Evolutionary conservation across 1,139 yeast genomes (phyloP), one percentile per base, ranked within the genome.

Genomic region (Suhomyces anneliseae): DNA sequence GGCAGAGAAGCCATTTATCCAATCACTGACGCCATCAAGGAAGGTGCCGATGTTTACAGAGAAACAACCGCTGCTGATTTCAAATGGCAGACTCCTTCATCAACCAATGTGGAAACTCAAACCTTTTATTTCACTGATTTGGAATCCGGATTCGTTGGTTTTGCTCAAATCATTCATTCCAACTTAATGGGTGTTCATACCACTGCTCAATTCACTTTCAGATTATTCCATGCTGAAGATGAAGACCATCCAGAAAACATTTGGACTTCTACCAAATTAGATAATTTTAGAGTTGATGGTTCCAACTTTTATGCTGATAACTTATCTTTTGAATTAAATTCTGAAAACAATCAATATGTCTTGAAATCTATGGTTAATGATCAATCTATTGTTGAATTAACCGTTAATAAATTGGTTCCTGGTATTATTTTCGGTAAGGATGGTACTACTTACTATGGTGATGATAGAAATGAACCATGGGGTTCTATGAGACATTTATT

Each of bases 401-500:
- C 65, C 36, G 68, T 92, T 59, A 76, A 74, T 35, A 78, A 83
- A 55, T 66, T 79, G 42, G 85, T 83, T n/a, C 87, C 88, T 7
- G 96, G 97, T 40, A 85, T 90, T 57, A 89, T 92, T 68, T 87
- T 93, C 59, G 99, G 99, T 58, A 78, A 81, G 42, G 90, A 90
- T 61, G 98, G 98, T 52, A 69, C 78, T 43, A 87, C 97, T 19
- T 76, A 78, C 54, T 93, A 90, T 64, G 99, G 99, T 51, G 87
- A 85, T 36, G 92, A 92, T 62, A 60, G 77, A 19, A 78, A 74
- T 34, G 82, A 87, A 55, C 98, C 98, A 26, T 93, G 99, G 99
- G 99, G 99, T 9, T 77, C 88, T 14, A 90, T 93, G 97, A 83
- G 97, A 68, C 99, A 93, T 64, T 74, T 82, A 15, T 93, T 93